phyloP scores from a whole-genome alignment of 139 green algal species.

The Chlamydomonas eustigma region DNA sequence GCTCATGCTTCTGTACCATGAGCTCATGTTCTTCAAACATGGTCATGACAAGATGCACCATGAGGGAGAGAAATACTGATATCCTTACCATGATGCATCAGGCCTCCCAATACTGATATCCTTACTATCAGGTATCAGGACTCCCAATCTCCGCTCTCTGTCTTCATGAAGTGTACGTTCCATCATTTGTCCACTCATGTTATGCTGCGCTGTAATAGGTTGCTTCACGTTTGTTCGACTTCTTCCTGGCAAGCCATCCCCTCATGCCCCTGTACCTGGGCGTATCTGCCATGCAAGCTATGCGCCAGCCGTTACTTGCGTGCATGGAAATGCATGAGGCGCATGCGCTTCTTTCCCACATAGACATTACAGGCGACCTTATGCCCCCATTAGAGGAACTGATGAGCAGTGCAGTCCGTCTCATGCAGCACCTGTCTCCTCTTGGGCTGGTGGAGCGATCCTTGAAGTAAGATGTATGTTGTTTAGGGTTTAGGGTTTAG shows the following conservation, averaged over 20 bases:
- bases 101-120: no score
- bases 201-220: no score
- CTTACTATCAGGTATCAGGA: no score
- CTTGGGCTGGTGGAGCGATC: background rate
- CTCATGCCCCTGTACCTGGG: slow-evolving; percentile 89
- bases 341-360: background rate
- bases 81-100: no score
- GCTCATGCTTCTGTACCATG: no score
- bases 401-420: background rate
- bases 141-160: no score
- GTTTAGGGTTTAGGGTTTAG: background rate
- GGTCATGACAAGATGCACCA: no score
- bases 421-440: background rate
- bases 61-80: no score
- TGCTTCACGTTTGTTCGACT: slow-evolving; percentile 77
- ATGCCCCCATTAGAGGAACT: background rate
- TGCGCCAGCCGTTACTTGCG: slow-evolving; percentile 47
- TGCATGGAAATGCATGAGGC: slow-evolving; percentile 31
- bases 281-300: slow-evolving; percentile 53
- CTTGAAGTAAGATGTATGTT: background rate
- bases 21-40: no score
- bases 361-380: background rate
- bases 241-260: slow-evolving; percentile 81
- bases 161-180: no score
- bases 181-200: no score